These are phyloP conservation scores for Durio zibethinus DNA, from an alignment of 345 rosid genomes.

Conservation along the genomic window DNA sequence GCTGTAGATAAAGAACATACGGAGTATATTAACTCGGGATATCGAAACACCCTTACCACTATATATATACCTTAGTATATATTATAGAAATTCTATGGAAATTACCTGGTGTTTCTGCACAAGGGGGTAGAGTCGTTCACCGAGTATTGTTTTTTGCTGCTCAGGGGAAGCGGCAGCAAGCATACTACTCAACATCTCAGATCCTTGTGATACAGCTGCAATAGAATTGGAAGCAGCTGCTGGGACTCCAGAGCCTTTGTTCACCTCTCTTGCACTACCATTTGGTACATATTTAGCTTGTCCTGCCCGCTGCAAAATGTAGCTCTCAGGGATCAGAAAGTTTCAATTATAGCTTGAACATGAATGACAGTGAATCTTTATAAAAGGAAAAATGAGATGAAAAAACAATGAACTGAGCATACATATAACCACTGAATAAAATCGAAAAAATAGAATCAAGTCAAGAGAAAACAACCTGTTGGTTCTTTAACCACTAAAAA, in stretches of 20 bases:
- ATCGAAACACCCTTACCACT: neutral
- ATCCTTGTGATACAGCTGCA: constrained; percentile 32
- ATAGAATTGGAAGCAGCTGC: constrained; percentile 28
- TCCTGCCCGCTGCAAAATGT: constrained; percentile 30
- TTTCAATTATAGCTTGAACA: neutral
- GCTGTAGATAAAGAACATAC: constrained; percentile 39
- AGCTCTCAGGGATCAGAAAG: neutral
- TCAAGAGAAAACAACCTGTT: constrained; percentile 38
- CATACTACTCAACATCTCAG: constrained; percentile 52
- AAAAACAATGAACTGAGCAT: neutral
- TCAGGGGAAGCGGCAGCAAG: constrained; percentile 55
- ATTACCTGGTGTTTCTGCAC: constrained; percentile 59
- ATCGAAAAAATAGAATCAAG: no score
- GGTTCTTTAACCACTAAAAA: no score
- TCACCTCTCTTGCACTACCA: constrained; percentile 37
- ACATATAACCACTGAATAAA: no score
- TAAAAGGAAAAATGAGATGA: no score
- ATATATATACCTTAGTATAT: no score
- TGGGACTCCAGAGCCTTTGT: constrained; percentile 33
- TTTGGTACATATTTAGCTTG: constrained; percentile 40
- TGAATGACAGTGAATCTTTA: neutral
- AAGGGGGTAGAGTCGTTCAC: constrained; percentile 62
- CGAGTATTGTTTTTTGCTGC: constrained; percentile 59
- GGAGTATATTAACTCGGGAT: neutral
- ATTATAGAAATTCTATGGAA: neutral